Evolutionary conservation across 2,329 filamentous ascomycete genomes (phyloP), one percentile per base, ranked within the genome.

Genomic region (Zasmidium cellare): DNA sequence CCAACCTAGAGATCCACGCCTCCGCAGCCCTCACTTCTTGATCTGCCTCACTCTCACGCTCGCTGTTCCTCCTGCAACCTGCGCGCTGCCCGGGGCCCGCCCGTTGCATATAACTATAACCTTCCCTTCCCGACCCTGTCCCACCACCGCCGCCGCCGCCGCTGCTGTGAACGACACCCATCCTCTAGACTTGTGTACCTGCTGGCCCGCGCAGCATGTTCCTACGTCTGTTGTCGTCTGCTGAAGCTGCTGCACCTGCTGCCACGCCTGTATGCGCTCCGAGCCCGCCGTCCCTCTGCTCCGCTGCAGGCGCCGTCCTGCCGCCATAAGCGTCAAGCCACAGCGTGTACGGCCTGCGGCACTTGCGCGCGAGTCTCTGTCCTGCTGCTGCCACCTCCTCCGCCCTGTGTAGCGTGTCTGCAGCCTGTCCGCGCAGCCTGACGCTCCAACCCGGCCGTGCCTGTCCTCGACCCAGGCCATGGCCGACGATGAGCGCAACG

Each of bases 401-500:
- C 24, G 38, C 23, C 55, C 31, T 22, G 12, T 24, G 35, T 45
- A 20, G 35, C 20, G 45, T 35, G 24, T 20, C 57, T 20, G 35
- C 55, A 50, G 48, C 44, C 53, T 46, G 45, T 18, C 53, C 48
- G 24, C 47, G 50, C 47, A 52, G 55, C 53, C 51, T 51, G 25
- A 14, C 16, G 22, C 16, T 20, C 3, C 46, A 9, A 9, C 22
- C 46, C 46, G 58, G 51, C 49, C 50, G 51, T 28, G 25, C 47
- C 35, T 44, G 38, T 23, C 23, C 18, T 62, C 58, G 59, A 61
- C 61, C 12, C 35, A 41, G 35, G 63, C 60, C 52, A 72, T 72
- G 70, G 68, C 65, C 46, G 64, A 72, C 64, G 69, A 70, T 41
- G 65, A 71, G 19, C 66, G 65, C 53, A 56, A 60, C 53, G 52